phyloP scores from a whole-genome alignment of 2,329 filamentous ascomycete genomes.

The Byssothecium circinans region DNA sequence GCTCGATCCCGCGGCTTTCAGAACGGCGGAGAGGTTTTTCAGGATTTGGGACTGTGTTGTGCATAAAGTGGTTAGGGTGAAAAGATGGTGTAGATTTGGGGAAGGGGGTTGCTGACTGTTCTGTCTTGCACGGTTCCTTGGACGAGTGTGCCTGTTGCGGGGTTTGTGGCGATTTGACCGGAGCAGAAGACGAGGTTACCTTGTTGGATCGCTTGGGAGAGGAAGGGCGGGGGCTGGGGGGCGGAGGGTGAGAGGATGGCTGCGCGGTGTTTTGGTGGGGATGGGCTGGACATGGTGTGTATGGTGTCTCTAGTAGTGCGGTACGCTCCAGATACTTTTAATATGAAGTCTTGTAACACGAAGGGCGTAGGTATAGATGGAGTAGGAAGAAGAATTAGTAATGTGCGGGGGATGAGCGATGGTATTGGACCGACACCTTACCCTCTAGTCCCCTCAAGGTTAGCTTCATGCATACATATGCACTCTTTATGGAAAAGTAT shows the following conservation, averaged over 20 bases:
- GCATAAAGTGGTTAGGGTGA: neutral
- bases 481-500: no score
- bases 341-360: neutral
- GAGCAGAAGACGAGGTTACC: constrained; percentile 69
- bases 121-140: constrained; percentile 60
- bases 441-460: no score
- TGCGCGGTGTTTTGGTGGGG: constrained; percentile 2
- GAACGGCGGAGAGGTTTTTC: constrained; percentile 42
- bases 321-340: no score
- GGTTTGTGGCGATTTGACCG: constrained; percentile 62
- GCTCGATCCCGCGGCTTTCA: constrained; percentile 63
- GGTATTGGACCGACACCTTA: no score
- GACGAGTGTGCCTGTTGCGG: constrained; percentile 55
- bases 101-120: constrained; percentile 36
- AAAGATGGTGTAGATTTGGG: neutral
- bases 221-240: constrained; percentile 43
- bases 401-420: neutral
- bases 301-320: neutral
- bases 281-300: neutral
- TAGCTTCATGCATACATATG: no score
- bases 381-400: neutral
- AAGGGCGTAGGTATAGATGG: neutral
- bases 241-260: constrained; percentile 6
- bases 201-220: constrained; percentile 44
- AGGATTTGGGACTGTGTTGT: neutral